Evolutionary conservation across 1,284 basidiomycete species (phyloP).

Genomic region (Volvariella volvacea): DNA sequence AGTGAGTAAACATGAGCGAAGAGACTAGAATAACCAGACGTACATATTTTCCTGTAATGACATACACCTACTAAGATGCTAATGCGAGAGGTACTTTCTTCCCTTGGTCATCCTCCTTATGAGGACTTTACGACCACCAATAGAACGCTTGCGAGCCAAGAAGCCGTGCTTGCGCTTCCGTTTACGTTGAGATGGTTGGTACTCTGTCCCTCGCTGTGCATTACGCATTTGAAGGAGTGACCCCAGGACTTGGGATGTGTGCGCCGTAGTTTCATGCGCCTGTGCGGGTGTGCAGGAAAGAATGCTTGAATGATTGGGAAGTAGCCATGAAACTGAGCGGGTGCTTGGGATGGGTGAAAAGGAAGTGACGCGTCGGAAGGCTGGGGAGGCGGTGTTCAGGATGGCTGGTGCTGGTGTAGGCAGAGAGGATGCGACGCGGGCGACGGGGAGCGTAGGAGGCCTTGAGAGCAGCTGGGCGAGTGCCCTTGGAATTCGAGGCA

Average conservation of each 20-base stretch:
- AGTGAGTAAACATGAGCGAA: no score
- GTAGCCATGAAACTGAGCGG: background rate
- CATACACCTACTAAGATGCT: no score
- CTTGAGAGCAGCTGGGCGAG: conserved; percentile 19
- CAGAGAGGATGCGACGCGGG: background rate
- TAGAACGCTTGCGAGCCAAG: conserved; percentile 58
- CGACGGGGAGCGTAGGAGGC: conserved; percentile 15
- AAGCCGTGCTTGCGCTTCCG: conserved; percentile 89
- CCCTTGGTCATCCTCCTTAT: conserved; percentile 50
- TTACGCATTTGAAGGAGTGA: conserved; percentile 41
- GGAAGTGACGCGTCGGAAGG: conserved; percentile 5
- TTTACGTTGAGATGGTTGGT: conserved; percentile 85
- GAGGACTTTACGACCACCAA: conserved; percentile 61
- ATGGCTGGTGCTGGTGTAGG: conserved; percentile 7
- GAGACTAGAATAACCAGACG: no score
- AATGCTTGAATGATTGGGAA: conserved; percentile 3
- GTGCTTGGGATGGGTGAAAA: background rate
- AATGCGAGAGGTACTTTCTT: conserved; percentile 44
- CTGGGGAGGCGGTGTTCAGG: conserved; percentile 12
- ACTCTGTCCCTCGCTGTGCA: conserved; percentile 61
- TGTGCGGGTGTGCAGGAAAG: conserved; percentile 11
- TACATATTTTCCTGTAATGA: no score
- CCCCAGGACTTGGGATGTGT: conserved; percentile 24
- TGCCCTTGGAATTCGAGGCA: conserved; percentile 24
- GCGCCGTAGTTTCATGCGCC: conserved; percentile 14